Evolutionary conservation across 257 asterid genomes (phyloP), one percentile per base, ranked within the genome.

Genomic region (Nicotiana sylvestris): DNA sequence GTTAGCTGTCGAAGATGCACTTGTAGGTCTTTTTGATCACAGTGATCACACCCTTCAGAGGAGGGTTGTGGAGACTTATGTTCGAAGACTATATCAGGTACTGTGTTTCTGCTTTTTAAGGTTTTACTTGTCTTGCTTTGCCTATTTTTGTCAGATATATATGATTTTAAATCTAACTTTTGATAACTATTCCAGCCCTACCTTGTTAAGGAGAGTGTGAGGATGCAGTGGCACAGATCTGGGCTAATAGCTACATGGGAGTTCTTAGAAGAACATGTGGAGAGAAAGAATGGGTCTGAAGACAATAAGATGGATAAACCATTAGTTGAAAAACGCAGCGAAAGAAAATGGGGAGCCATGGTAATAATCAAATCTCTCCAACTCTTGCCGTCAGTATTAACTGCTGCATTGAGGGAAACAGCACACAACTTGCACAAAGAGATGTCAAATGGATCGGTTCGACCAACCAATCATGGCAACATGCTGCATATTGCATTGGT

Each of bases 211-310:
- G 98, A 95, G 61, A 96, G 98, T 84, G 97, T 96, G 77, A 90
- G 99, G 92, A 96, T 96, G 99, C 99, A 96, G 90, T 96, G 99
- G 99, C 98, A 96, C 89, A 91, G 99, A 91, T 91, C 92, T 74
- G 99, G 99, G 81, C 98, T 96, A 86, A 92, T 96, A 81, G 98
- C 98, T 55, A 94, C 98, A 10, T 96, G 99, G 99, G 92, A 94
- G 80, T 96, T 93, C 87, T 83, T 89, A 85, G 96, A 94, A 72
- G 99, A 93, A 82, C 98, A 92, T 76, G 87, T 88, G 5, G 93
- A 91, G 85, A 87, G 94, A 83, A 88, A 84, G 84, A 81, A 81
- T 67, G 86, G 81, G 29, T 85, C 80, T 82, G 91, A 85, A 82
- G 93, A 87, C 69, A 83, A 82, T 77, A 76, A 70, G 81, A 58